phyloP scores from a whole-genome alignment of 1,139 yeast species.

The Kodamaea sp. region DNA sequence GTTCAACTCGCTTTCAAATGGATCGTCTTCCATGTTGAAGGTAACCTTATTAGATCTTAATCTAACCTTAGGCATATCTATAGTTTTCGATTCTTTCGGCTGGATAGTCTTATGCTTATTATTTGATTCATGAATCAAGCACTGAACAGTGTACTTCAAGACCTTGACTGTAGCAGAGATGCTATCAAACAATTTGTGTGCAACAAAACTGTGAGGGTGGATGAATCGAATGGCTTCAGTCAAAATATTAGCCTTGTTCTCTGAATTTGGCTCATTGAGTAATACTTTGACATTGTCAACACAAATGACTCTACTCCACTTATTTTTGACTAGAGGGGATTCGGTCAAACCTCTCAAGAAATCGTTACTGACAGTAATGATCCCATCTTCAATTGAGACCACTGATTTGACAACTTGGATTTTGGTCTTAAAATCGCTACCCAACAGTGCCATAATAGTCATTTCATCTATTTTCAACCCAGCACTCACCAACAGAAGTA shows the following conservation, averaged over 20 bases:
- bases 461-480: conserved; percentile 24
- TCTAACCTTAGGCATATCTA: conserved; percentile 53
- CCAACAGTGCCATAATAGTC: conserved; percentile 32
- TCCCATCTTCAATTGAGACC: conserved; percentile 19
- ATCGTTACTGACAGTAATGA: conserved; percentile 26
- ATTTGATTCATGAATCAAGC: conserved; percentile 36
- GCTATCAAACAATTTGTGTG: conserved; percentile 63
- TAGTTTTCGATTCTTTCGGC: conserved; percentile 44
- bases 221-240: conserved; percentile 37
- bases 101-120: conserved; percentile 12
- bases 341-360: conserved; percentile 53
- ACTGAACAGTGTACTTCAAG: conserved; percentile 52
- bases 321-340: conserved; percentile 48
- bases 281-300: conserved; percentile 36
- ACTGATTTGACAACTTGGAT: conserved; percentile 41
- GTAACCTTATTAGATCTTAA: conserved; percentile 50
- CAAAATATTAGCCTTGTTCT: conserved; percentile 20
- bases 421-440: conserved; percentile 51
- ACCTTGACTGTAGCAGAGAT: conserved; percentile 55
- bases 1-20: conserved; percentile 77
- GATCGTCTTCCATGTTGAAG: conserved; percentile 73
- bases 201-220: conserved; percentile 57
- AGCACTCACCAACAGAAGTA: conserved; percentile 16
- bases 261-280: conserved; percentile 18
- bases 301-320: conserved; percentile 55